Percentiles rank a stretch among this genome's conserved stretches.
Evolutionary conservation across 306 rosid genomes (phyloP).

Genomic region (Casuarina cunninghamiana): DNA sequence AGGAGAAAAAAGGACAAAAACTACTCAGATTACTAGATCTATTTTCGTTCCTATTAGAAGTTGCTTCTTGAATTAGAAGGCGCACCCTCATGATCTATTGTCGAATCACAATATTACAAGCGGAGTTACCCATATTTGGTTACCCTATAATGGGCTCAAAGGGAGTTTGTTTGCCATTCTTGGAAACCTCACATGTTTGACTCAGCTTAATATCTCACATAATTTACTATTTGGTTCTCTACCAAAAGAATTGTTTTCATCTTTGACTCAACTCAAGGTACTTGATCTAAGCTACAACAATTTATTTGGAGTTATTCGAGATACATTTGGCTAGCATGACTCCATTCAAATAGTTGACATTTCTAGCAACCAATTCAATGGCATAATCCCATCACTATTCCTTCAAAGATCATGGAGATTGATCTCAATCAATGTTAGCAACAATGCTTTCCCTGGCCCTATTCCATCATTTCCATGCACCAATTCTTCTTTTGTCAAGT

Average conservation of each 20-base stretch:
- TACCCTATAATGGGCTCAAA: neutral
- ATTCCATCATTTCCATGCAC: neutral
- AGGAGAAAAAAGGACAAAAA: too few relatives aligned
- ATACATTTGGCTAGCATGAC: neutral
- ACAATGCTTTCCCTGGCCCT: neutral
- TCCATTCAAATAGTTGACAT: neutral
- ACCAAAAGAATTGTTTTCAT: neutral
- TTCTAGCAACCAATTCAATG: constrained; percentile 7
- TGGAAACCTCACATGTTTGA: neutral
- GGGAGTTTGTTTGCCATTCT: neutral
- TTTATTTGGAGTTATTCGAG: neutral
- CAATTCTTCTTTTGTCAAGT: neutral
- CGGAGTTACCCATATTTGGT: neutral
- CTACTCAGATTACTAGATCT: too few relatives aligned
- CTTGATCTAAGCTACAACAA: constrained; percentile 20
- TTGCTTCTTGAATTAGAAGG: too few relatives aligned
- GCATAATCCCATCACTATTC: neutral
- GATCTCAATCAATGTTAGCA: neutral
- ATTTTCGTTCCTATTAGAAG: too few relatives aligned
- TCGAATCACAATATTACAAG: too few relatives aligned
- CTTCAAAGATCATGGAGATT: neutral
- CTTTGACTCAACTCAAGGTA: neutral
- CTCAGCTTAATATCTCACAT: neutral
- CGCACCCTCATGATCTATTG: too few relatives aligned
- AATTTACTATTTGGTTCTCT: neutral